Evolutionary conservation across 139 green algal genomes (phyloP), one percentile per base, ranked within the genome.

Genomic region (Ulvella scutata): DNA sequence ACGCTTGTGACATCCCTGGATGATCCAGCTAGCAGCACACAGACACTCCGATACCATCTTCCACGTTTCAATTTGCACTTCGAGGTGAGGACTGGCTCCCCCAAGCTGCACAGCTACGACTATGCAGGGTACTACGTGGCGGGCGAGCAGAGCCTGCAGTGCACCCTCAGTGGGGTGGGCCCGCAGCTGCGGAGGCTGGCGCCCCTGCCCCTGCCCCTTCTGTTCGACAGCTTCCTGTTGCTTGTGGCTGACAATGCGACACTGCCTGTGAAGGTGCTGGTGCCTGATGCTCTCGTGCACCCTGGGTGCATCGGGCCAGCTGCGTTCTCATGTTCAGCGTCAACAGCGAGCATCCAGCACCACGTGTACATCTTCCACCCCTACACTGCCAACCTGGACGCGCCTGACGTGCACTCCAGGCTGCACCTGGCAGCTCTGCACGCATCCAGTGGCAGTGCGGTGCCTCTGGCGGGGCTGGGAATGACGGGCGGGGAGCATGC

Each of bases 391-490:
- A 39, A 87, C 82, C 77, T 90, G 26, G 20, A 31, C 26, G 74
- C 83, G 3, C 21, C 3, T 60, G 74, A 72, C 43, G 44, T 79
- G 3, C 38, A 59, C 0, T 72, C 79, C 1, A 80, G 85, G 29
- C 82, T 88, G 74, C 83, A 88, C 79, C 80, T 90, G n/a, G 86
- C 86, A 10, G 82, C 82, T 2, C 80, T 90, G 38, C 86, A 87
- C 37, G 83, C 86, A 26, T 83, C 84, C 39, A 87, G 79, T 10
- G 39, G 74, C 77, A 82, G 62, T 6, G 80, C 81, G 28, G 79
- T 90, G 43, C 86, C 86, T 2, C 81, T 88, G 77, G 80, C 82
- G 0, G 3, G 1, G 76, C 84, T 74, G 61, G 17, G 59, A 3
- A 38, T 72, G 62, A 88, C 84, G 2, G 86, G 84, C 2, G 82